Evolutionary conservation across 768 basidiomycete genomes (phyloP).

Genomic region (Clavaria fumosa): DNA sequence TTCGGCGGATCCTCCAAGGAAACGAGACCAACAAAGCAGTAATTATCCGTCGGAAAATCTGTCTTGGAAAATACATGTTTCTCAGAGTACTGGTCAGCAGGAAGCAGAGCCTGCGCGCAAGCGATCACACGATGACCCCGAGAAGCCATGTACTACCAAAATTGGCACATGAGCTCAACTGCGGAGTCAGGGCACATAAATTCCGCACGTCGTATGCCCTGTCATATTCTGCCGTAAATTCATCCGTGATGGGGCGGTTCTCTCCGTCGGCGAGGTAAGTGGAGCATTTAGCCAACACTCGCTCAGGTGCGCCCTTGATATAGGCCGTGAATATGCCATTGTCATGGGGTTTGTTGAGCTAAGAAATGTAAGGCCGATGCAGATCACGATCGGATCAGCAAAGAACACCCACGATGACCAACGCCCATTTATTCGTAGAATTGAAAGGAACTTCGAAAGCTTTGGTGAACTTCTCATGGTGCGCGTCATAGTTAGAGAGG

Average conservation of each 20-base stretch:
- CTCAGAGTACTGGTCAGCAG: slow-evolving; percentile 29
- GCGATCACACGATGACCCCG: slow-evolving; percentile 61
- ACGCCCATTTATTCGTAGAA: slow-evolving; percentile 59
- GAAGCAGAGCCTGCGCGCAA: slow-evolving; percentile 46
- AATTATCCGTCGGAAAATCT: slow-evolving; percentile 39
- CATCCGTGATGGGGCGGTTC: slow-evolving; percentile 33
- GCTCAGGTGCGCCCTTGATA: slow-evolving; percentile 59
- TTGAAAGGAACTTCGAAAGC: slow-evolving; percentile 68
- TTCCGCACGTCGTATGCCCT: slow-evolving; percentile 41
- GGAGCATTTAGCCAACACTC: slow-evolving; percentile 47
- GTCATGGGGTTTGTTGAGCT: slow-evolving; percentile 42
- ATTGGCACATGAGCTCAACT: not conserved
- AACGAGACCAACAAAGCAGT: slow-evolving; percentile 50
- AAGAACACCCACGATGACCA: slow-evolving; percentile 37
- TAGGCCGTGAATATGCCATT: slow-evolving; percentile 35
- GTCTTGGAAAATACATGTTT: slow-evolving; percentile 38
- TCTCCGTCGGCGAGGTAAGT: slow-evolving; percentile 42
- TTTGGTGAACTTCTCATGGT: slow-evolving; percentile 35
- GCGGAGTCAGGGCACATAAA: not conserved
- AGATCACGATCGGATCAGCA: not conserved
- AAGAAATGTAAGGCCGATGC: slow-evolving; percentile 1
- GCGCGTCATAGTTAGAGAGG: slow-evolving; percentile 37
- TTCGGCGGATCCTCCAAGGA: slow-evolving; percentile 60
- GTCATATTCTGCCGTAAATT: slow-evolving; percentile 39
- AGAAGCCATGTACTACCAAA: slow-evolving; percentile 54